Base-by-base conservation (phyloP, 2,329 filamentous ascomycete genomes). In the Seiridium cupressi region DNA sequence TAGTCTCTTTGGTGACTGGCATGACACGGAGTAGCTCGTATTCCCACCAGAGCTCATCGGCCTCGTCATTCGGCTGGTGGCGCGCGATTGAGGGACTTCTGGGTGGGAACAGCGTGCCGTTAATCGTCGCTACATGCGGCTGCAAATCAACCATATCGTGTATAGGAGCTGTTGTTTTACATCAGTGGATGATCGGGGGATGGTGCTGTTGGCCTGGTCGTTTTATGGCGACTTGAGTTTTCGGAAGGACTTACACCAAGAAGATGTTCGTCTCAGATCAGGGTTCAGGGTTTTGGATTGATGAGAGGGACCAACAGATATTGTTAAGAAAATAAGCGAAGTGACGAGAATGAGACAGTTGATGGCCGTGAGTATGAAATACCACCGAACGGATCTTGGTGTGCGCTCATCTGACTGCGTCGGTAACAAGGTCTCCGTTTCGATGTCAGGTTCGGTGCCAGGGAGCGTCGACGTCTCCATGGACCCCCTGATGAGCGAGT, bases 1-100 rank as follows among this genome's bases (percentile, higher is more conserved):
- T 65, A 18, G 73, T 64, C 3, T 51, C 34, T n/a, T 32, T 35
- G 18, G 38, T 31, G 11, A 60, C 57, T 31, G 60, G 57, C 3
- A 62, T 59, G 9, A 56, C 53, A 10, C 60, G 60, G 1, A 56
- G 58, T 5, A 62, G 40, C 31, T 62, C 60, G 32, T 51, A 59
- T 47, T 62, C 57, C 3, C 40, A 34, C 60, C 60, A 62, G 2
- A 59, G 34, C 5, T 57, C 57, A 42, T 62, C 60, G n/a, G 60
- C 54, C 4, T 56, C 48, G 3, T 51, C 31, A 32, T 62, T 62
- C 11, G 60, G 60, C 46, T 54, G 42, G 34, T 62, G 60, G 2
- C 60, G 44, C 13, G 57, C 60, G 11, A 62, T 57, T 5, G 60
- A 59, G 5, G 51, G 57, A 13, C 59, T 42, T 13, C 48, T 53